These are phyloP conservation scores for Collybia sordida DNA, from an alignment of 768 basidiomycete genomes.

Conservation along the genomic window DNA sequence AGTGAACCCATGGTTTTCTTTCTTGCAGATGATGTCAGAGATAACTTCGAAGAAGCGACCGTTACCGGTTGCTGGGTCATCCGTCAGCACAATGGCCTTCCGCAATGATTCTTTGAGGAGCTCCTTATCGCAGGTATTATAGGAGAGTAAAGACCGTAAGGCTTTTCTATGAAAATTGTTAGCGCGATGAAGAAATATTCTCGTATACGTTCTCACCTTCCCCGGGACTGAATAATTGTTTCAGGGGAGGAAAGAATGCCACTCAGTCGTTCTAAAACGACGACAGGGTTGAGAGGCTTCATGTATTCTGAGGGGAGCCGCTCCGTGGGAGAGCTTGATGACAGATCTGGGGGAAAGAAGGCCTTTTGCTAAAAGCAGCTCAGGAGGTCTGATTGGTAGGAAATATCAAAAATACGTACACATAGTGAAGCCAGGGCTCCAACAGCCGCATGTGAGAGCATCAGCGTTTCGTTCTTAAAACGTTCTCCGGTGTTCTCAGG, in stretches of 20 bases:
- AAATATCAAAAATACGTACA: conserved; percentile 48
- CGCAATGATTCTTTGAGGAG: conserved; percentile 66
- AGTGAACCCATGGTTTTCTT: conserved; percentile 56
- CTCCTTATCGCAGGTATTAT: conserved; percentile 50
- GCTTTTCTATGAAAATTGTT: conserved; percentile 59
- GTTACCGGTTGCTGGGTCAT: conserved; percentile 54
- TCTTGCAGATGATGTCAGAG: conserved; percentile 62
- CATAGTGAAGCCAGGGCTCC: conserved; percentile 86
- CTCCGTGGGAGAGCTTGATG: conserved; percentile 66
- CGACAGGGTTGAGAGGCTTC: conserved; percentile 51
- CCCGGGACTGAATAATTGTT: conserved; percentile 46
- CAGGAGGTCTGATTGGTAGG: conserved; percentile 1
- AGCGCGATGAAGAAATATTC: background rate
- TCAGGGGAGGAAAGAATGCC: conserved; percentile 68
- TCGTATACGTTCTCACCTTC: conserved; percentile 59
- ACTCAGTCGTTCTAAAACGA: conserved; percentile 63
- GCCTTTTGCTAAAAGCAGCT: conserved; percentile 62
- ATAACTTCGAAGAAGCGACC: conserved; percentile 78
- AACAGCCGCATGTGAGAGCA: conserved; percentile 80
- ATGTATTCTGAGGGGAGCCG: conserved; percentile 46
- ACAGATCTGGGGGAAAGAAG: conserved; percentile 62
- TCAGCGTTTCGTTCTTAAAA: conserved; percentile 67
- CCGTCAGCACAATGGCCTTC: conserved; percentile 64
- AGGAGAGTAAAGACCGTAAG: conserved; percentile 63
- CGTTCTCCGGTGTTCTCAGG: conserved; percentile 51